Conservation (phyloP, 2,329 filamentous ascomycete species). For the Coniosporium tulheliwenetii region DNA sequence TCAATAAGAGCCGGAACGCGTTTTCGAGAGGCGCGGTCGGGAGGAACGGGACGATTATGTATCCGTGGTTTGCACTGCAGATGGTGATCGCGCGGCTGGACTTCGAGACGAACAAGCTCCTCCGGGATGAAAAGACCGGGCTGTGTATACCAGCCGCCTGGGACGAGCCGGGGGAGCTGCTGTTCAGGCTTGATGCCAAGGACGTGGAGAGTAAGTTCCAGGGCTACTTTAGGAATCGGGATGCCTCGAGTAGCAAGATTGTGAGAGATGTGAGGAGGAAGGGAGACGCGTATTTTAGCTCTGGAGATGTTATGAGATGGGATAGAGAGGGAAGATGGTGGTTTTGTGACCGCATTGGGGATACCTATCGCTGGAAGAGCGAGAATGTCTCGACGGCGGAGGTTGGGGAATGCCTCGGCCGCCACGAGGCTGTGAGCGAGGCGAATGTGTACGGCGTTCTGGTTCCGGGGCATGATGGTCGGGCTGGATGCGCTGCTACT, state of each 20-base stretch:
- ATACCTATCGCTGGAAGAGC: conserved; percentile 68
- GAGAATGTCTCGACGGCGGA: conserved; percentile 35
- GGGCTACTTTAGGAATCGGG: conserved; percentile 64
- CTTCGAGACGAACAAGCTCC: conserved; percentile 50
- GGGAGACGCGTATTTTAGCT: conserved; percentile 70
- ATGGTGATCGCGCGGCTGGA: conserved; percentile 57
- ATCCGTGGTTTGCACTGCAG: conserved; percentile 22
- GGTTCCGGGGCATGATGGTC: conserved; percentile 66
- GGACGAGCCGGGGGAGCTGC: conserved; percentile 58
- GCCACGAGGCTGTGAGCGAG: conserved; percentile 52
- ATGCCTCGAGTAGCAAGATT: conserved; percentile 59
- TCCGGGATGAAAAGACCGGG: conserved; percentile 52
- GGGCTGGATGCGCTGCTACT: conserved; percentile 67
- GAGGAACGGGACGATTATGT: conserved; percentile 43
- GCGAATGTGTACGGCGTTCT: conserved; percentile 77
- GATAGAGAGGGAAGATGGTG: conserved; percentile 56
- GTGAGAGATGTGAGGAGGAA: conserved; percentile 55
- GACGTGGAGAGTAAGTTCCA: conserved; percentile 54
- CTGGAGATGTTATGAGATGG: conserved; percentile 65
- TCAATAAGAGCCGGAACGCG: conserved; percentile 60
- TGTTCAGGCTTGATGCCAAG: conserved; percentile 52
- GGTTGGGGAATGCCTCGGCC: conserved; percentile 59
- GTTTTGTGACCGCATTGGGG: conserved; percentile 69
- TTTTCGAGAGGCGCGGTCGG: conserved; percentile 67
- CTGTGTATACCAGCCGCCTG: conserved; percentile 44